A percentile compares a stretch with the other conserved stretches of the same genome.
These are phyloP conservation scores for Kandelia obovata DNA, from an alignment of 345 rosid genomes.

Conservation along the genomic window DNA sequence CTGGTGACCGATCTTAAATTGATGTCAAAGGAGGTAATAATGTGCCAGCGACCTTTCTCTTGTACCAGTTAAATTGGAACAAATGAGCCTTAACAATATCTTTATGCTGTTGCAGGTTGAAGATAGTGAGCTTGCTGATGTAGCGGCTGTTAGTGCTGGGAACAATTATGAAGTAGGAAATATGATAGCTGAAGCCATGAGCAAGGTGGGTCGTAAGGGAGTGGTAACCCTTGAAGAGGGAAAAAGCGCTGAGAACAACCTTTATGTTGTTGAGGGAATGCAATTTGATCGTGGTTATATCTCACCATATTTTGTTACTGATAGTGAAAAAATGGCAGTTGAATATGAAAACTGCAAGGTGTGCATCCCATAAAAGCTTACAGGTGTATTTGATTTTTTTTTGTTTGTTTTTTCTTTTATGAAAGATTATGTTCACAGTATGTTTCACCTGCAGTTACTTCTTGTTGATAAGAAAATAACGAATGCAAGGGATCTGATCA, in stretches of 20 bases:
- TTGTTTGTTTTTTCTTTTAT: neutral
- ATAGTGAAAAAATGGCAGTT: slow-evolving; percentile 95
- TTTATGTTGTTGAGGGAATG: slow-evolving; percentile 99
- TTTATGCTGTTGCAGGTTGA: slow-evolving; percentile 58
- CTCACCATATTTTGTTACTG: slow-evolving; percentile 97
- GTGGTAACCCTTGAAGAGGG: slow-evolving; percentile 99
- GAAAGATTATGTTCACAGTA: neutral
- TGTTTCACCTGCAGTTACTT: slow-evolving; percentile 63
- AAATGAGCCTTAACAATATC: neutral
- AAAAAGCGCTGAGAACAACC: slow-evolving; percentile 89
- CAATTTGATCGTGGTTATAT: slow-evolving; percentile 98
- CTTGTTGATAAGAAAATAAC: slow-evolving; percentile 96
- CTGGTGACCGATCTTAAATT: slow-evolving; percentile 70
- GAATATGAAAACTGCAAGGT: slow-evolving; percentile 99
- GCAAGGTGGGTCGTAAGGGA: slow-evolving; percentile 94
- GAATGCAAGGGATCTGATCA: slow-evolving; percentile 90
- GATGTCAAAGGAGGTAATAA: slow-evolving; percentile 81
- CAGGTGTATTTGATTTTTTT: neutral
- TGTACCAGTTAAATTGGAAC: neutral
- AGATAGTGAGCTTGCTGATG: slow-evolving; percentile 98
- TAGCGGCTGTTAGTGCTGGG: slow-evolving; percentile 98
- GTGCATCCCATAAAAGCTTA: neutral
- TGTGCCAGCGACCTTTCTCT: neutral
- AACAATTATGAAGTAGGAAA: slow-evolving; percentile 87
- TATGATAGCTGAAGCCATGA: slow-evolving; percentile 99